Base-by-base conservation (phyloP, 306 rosid species). In the Neltuma alba region DNA sequence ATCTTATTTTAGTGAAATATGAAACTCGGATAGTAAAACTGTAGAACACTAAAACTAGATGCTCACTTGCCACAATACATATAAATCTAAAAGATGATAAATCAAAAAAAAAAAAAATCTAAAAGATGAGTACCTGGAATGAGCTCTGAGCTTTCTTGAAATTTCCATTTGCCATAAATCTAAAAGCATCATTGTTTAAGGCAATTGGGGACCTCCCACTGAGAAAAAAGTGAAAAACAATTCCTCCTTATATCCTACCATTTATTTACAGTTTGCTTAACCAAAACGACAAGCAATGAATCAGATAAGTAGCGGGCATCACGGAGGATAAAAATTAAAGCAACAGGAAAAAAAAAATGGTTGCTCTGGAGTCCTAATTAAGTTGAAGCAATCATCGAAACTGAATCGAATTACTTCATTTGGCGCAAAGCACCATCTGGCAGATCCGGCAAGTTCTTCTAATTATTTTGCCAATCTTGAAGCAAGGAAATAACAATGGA, bases 381-480 rank as follows among this genome's bases (percentile, higher is more conserved):
- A 54, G 14, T 52, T 52, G 70, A 69, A 69, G 34, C 7, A 69
- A 69, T 69, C 33, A 36, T 21, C 6, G 21, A 69, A 38, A 69
- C 13, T 23, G 42, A 6, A 31, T 2, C 2, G 13, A 69, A 14
- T 23, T 69, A 40, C 55, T 42, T 69, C 55, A 90, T 15, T 65
- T 68, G 3, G 77, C 82, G 82, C 99, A 94, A 61, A 92, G 54
- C 50, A 90, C n/a, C 54, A 92, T 58, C 8, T 88, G 90, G 93
- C 94, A 95, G 57, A 95, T 88, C 76, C 83, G 87, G 7, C 84
- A 88, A 4, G 71, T 70, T 80, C 97, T 91, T 84, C 98, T 86
- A 5, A 87, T 52, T 42, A 91, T 76, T 88, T 92, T 90, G 16
- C 77, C 20, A 40, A 91, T 67, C 83, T 69, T 9, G 27, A 82